Base-by-base conservation (phyloP, 306 rosid species). In the Prunus padus region DNA sequence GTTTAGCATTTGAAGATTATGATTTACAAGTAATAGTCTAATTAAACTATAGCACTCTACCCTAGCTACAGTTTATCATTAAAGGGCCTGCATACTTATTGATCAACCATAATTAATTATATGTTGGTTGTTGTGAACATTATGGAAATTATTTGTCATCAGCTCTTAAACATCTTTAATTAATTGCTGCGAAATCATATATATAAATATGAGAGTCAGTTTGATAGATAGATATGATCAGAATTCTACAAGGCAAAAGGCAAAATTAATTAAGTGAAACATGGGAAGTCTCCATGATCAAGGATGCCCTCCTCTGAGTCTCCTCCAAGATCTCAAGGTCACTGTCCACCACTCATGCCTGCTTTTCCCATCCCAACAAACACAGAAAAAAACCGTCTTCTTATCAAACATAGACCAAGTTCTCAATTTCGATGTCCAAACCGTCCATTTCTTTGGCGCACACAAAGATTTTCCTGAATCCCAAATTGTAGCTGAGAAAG, bases 331-430 rank as follows among this genome's bases (percentile, higher is more conserved):
- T 70, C 76, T 87, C 11, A 90, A 87, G 55, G 96, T 88, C 33
- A 92, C 45, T 1, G 75, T 88, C 76, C 83, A 80, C 15, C 15
- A 79, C 31, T 78, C 85, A 2, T 80, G 75, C 25, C 70, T 90
- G 25, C 74, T 92, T 67, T 83, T 69, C 50, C 91, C 97, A 18
- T 86, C 87, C 40, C 80, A 82, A 75, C 69, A 77, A 79, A 86
- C 83, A 0, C 51, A 86, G 72, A 88, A 66, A 52, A 84, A 64
- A 56, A 30, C 86, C 23, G 16, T 92, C 74, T 92, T 92, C 91
- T 76, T 92, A 50, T 87, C 97, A 4, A 92, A 90, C 87, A 92
- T 92, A 54, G 97, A 92, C 80, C 86, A 82, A 77, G 89, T 84
- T 46, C 91, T 92, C 37, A 88, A 84, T 60, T 92, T 90, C 54